Base-by-base conservation (phyloP, 345 rosid species). In the Dimocarpus longan region DNA sequence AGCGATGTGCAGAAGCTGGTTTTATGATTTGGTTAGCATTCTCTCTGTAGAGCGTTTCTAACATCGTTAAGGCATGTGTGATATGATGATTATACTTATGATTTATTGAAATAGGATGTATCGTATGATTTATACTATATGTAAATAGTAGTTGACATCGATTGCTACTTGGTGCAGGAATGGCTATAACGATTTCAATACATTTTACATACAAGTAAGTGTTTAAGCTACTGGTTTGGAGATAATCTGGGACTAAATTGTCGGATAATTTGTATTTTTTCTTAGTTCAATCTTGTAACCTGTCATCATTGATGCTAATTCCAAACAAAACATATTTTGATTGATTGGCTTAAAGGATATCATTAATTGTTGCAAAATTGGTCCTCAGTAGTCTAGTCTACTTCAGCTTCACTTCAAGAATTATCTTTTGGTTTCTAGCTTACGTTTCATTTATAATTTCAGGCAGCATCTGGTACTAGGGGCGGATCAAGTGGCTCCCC, bases 401-500 rank as follows among this genome's bases (percentile, higher is more conserved):
- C 10, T 44, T 48, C 15, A 0, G 37, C 22, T 10, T 66, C 32
- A 46, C 1, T 18, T 11, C 10, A 26, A 75, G 19, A 32, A 18
- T 9, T 9, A 22, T 68, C 19, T 16, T 71, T 50, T 52, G 42
- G 57, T 67, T 70, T 76, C 52, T 50, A 5, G 37, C 50, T 66
- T 28, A 70, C 19, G 76, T 40, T 68, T 75, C 54, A 46, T 80
- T 46, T 69, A 70, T 40, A 73, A 40, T 83, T 81, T 62, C 83
- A 94, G 99, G 99, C 99, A 77, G 99, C 97, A 72, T 94, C 97
- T 10, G 99, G 99, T 76, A 94, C 98, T 37, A 94, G 89, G 83
- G 95, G 97, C 80, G 98, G 99, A 70, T 96, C 99, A 79, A 96
- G 99, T 86, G 99, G 99, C 79, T 96, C 99, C 79, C 98, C 98